Base-by-base conservation (phyloP, 805 yeast genomes). In the Candida wancherniae region DNA sequence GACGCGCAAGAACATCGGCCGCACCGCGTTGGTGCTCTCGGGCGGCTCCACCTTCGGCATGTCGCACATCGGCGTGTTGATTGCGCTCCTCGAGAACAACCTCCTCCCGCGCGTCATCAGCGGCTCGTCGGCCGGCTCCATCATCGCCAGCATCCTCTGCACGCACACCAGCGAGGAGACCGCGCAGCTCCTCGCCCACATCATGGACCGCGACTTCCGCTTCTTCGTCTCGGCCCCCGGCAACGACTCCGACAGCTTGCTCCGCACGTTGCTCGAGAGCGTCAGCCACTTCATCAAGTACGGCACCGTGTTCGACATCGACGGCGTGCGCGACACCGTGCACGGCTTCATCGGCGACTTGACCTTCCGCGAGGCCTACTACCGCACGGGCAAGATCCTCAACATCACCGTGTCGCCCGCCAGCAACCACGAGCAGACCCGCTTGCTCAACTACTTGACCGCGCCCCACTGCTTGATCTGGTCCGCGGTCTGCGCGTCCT, bases 21-120 rank as follows among this genome's bases (percentile, higher is more conserved):
- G 96, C 33, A 88, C 97, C 0, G 98, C 97, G 0, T 63, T 92
- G 16, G 86, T 94, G n/a, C 69, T 92, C 32, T 81, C 94, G 28
- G 99, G 99, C 2, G 99, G 99, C 2, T 87, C 95, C 2, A 84
- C 95, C 4, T 84, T 90, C 61, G 98, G 97, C 0, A 60, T 90
- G 29, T 77, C 88, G 39, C 97, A 90, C 44, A 83, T 87, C 36
- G 99, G 99, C 1, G 96, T 92, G 0, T 61, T 90, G 26, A 77
- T 85, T 4, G 83, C 92, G 2, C 66, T 92, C 18, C 59, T 81
- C 23, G 92, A 85, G 44, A 70, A 73, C 30, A 78, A 81, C 32
- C 62, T 87, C 14, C 61, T 90, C 15, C 99, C 99, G 0, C 71
- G 83, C 28, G 84, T 92, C 21, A 76, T 92, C 10, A 83, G 95